phyloP scores from a whole-genome alignment of 2,329 filamentous ascomycete species.

The Sclerotiophoma versabilis region DNA sequence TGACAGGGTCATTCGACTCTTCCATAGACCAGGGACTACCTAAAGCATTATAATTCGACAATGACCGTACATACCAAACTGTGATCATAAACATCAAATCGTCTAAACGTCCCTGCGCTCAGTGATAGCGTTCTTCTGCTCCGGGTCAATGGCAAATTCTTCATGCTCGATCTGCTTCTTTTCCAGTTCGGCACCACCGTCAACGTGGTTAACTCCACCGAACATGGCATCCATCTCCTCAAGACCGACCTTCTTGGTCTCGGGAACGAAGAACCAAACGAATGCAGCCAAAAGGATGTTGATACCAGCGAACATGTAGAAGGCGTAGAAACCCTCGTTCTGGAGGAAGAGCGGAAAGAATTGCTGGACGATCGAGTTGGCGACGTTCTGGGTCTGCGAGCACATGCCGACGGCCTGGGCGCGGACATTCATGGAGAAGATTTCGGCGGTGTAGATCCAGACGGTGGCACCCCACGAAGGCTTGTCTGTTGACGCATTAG shows the following conservation, averaged over 20 bases:
- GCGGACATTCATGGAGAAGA: conserved; percentile 76
- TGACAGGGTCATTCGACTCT: not conserved
- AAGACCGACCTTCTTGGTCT: conserved; percentile 56
- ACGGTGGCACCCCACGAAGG: conserved; percentile 73
- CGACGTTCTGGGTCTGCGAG: conserved; percentile 63
- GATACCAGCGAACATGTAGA: conserved; percentile 63
- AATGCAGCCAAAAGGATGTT: conserved; percentile 52
- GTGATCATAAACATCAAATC: not conserved
- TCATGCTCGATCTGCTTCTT: conserved; percentile 45
- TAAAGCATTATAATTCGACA: not conserved
- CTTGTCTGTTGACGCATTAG: conserved; percentile 60
- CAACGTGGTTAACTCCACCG: conserved; percentile 63
- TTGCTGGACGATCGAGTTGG: conserved; percentile 72
- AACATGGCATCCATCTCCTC: conserved; percentile 66
- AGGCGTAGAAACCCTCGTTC: conserved; percentile 64
- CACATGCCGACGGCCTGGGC: conserved; percentile 75
- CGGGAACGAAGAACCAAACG: conserved; percentile 53
- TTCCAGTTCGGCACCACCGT: conserved; percentile 60
- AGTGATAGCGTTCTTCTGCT: conserved; percentile 26
- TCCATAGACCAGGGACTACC: not conserved
- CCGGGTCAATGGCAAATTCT: conserved; percentile 28
- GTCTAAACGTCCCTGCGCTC: conserved; percentile 18
- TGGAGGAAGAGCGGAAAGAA: conserved; percentile 73
- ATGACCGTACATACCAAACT: no score
- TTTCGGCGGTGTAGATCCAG: conserved; percentile 75